phyloP scores from a whole-genome alignment of 2,329 filamentous ascomycete genomes.

The Aspergillus novoparasiticus region DNA sequence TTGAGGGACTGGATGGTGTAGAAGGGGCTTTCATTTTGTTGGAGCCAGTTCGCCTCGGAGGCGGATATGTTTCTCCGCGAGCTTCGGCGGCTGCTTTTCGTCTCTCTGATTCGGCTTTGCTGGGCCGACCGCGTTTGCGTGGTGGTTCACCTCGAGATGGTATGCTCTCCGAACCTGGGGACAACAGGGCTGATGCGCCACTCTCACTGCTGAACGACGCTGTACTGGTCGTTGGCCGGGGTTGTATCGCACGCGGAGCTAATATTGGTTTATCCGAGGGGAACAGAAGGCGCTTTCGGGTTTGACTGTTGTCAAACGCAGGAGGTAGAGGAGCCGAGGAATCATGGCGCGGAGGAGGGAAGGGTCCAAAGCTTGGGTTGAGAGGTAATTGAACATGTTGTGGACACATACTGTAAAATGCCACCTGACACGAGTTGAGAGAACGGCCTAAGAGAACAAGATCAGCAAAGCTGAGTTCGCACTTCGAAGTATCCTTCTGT shows the following conservation, averaged over 20 bases:
- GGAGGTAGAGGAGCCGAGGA: conserved; percentile 22
- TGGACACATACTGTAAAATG: conserved; percentile 37
- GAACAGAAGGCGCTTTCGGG: conserved; percentile 36
- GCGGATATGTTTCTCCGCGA: conserved; percentile 43
- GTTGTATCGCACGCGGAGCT: conserved; percentile 43
- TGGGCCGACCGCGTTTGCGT: conserved; percentile 47
- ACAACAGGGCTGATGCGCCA: conserved; percentile 36
- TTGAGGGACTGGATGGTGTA: conserved; percentile 35
- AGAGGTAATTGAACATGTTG: conserved; percentile 24
- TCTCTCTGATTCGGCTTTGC: conserved; percentile 44
- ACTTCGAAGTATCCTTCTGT: not conserved
- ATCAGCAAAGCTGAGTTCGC: conserved; percentile 18
- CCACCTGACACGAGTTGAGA: conserved; percentile 40
- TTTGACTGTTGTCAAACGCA: conserved; percentile 28
- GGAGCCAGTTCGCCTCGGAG: conserved; percentile 30
- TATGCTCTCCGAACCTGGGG: conserved; percentile 34
- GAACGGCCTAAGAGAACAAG: conserved; percentile 36
- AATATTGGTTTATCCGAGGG: conserved; percentile 32
- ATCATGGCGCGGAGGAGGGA: conserved; percentile 28
- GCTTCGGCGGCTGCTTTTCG: conserved; percentile 42
- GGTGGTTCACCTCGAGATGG: conserved; percentile 34
- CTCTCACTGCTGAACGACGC: conserved; percentile 39
- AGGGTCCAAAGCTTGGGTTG: conserved; percentile 16
- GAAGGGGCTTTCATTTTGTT: conserved; percentile 31
- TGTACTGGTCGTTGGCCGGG: conserved; percentile 38